Percentiles rank a stretch among this genome's conserved stretches.
phyloP scores from a whole-genome alignment of 306 rosid genomes.

The Quillaja saponaria region DNA sequence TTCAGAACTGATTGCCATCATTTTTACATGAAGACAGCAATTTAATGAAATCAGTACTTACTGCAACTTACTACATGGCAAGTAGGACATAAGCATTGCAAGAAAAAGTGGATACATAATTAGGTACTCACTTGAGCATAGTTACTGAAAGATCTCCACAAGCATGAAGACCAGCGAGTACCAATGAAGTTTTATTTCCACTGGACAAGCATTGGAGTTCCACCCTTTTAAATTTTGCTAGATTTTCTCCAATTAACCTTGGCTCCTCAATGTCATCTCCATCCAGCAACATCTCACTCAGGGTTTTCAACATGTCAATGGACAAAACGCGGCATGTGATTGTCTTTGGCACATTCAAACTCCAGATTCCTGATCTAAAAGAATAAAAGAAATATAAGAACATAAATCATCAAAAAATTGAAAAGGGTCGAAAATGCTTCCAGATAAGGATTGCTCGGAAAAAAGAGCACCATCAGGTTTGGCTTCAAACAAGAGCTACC shows the following conservation, averaged over 20 bases:
- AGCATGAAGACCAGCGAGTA: conserved; percentile 97
- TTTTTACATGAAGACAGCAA: conserved; percentile 13
- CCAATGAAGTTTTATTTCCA: conserved; percentile 44
- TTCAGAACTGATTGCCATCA: conserved; percentile 9
- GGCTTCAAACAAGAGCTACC: conserved; percentile 27
- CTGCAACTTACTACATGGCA: too few relatives aligned
- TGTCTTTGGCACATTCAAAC: conserved; percentile 71
- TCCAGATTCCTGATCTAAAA: conserved; percentile 63
- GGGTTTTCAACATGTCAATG: conserved; percentile 61
- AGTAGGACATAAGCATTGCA: too few relatives aligned
- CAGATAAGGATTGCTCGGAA: too few relatives aligned
- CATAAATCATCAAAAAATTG: conserved; percentile 22
- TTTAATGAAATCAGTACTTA: too few relatives aligned
- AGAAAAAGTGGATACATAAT: too few relatives aligned
- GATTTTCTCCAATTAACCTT: conserved; percentile 29
- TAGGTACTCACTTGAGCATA: conserved; percentile 85
- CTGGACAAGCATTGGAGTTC: conserved; percentile 27
- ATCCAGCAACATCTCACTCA: conserved; percentile 49
- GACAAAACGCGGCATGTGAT: conserved; percentile 75
- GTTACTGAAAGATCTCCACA: conserved; percentile 94
- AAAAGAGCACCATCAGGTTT: conserved; percentile 17
- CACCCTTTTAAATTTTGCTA: conserved; percentile 22
- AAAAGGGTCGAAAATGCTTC: too few relatives aligned
- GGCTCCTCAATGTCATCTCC: conserved; percentile 38
- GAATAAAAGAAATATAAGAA: conserved; percentile 24